Evolutionary conservation across 805 yeast genomes (phyloP).

Genomic region (Candida sphagnicola): DNA sequence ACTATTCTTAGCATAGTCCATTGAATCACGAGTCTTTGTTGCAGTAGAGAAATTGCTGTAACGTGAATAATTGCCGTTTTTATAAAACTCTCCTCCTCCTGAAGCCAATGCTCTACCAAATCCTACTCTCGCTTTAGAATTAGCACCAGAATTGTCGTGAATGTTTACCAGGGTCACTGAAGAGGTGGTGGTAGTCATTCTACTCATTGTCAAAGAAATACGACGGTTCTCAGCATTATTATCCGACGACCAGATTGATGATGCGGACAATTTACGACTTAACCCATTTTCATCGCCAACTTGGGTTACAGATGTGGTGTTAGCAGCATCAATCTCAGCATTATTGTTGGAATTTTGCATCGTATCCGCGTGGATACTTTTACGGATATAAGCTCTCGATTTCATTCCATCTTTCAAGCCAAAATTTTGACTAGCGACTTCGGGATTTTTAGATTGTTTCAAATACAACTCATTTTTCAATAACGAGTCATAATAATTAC

Average conservation of each 20-base stretch:
- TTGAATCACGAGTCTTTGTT: slow-evolving; percentile 19
- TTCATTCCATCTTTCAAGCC: neutral
- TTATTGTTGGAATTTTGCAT: neutral
- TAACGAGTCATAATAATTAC: slow-evolving; percentile 42
- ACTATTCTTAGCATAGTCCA: slow-evolving; percentile 18
- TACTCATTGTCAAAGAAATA: slow-evolving; percentile 25
- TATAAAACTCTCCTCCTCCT: slow-evolving; percentile 15
- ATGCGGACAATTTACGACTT: slow-evolving; percentile 24
- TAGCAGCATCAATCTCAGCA: neutral
- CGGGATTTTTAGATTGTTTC: slow-evolving; percentile 15
- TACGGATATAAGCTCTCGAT: neutral
- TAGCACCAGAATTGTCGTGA: slow-evolving; percentile 7
- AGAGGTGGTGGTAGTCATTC: slow-evolving; percentile 27
- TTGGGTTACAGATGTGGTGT: neutral
- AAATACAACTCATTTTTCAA: slow-evolving; percentile 35
- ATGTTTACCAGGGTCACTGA: slow-evolving; percentile 18
- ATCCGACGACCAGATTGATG: slow-evolving; percentile 38
- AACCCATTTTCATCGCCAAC: slow-evolving; percentile 7
- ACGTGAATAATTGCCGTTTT: neutral
- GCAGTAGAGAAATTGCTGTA: neutral
- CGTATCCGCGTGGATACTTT: neutral
- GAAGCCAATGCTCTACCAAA: slow-evolving; percentile 37
- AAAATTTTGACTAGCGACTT: too few relatives aligned
- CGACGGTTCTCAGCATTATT: slow-evolving; percentile 18
- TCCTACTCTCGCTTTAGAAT: slow-evolving; percentile 25